These are phyloP conservation scores for Coemansia sp. DNA, from an alignment of 192 early-diverging fungal genomes.

Conservation along the genomic window DNA sequence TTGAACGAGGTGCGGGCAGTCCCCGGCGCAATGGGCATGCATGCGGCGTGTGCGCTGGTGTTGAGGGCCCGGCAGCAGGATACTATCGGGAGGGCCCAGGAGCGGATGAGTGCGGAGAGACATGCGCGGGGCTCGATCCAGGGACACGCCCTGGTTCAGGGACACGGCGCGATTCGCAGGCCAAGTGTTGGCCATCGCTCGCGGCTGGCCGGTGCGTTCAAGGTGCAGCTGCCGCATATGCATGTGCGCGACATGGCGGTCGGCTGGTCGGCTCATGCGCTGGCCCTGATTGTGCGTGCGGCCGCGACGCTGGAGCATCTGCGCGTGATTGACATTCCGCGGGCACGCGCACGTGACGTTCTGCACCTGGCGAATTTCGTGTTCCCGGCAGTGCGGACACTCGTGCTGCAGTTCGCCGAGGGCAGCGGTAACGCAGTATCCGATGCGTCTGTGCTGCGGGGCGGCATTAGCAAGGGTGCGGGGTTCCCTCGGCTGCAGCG, in stretches of 20 bases:
- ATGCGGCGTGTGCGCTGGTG: not conserved
- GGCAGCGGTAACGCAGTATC: not conserved
- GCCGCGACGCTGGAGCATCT: not conserved
- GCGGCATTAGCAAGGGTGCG: no score
- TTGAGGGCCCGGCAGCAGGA: not conserved
- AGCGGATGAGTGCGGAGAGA: no score
- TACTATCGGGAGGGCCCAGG: not conserved
- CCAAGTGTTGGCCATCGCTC: no score
- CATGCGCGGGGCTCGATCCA: no score
- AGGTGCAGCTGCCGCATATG: not conserved
- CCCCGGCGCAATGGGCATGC: not conserved
- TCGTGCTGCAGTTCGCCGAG: not conserved
- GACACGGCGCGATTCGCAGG: no score
- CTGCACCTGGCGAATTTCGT: not conserved
- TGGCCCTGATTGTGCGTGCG: not conserved
- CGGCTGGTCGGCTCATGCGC: not conserved
- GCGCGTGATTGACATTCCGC: slow-evolving; percentile 7
- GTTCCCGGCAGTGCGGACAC: slow-evolving; percentile 1
- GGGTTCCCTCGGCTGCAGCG: slow-evolving; percentile 3
- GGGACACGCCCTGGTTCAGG: no score
- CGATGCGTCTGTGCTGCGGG: no score
- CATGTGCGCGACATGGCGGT: not conserved
- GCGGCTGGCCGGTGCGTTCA: not conserved
- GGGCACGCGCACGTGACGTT: not conserved
- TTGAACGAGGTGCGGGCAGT: not conserved